phyloP scores from a whole-genome alignment of 2,329 filamentous ascomycete species.

The Calonectria ilicicola region DNA sequence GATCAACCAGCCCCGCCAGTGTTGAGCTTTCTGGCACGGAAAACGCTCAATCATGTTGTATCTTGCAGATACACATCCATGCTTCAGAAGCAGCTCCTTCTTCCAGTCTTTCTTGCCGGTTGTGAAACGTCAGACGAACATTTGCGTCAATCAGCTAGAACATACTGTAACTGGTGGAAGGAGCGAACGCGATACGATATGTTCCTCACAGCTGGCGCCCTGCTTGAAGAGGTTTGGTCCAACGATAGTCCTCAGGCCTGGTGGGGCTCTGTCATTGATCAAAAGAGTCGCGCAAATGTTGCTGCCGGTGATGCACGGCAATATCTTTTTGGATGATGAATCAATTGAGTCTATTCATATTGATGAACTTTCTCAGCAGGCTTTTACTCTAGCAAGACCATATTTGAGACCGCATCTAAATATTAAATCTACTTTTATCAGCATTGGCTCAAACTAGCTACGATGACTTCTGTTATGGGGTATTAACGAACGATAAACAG shows the following conservation, averaged over 20 bases:
- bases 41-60: constrained; percentile 37
- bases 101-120: constrained; percentile 50
- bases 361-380: too few species aligned
- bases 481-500: too few species aligned
- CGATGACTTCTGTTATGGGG: too few species aligned
- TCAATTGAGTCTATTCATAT: background rate
- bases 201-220: background rate
- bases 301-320: background rate
- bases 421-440: too few species aligned
- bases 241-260: background rate
- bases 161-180: constrained; percentile 48
- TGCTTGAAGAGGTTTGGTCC: background rate
- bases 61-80: constrained; percentile 42
- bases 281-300: background rate
- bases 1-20: constrained; percentile 18
- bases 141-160: constrained; percentile 37
- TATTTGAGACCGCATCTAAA: too few species aligned
- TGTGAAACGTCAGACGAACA: constrained; percentile 42
- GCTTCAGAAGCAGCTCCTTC: constrained; percentile 51
- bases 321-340: background rate
- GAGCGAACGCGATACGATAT: background rate
- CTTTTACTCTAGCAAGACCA: too few species aligned
- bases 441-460: too few species aligned
- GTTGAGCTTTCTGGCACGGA: constrained; percentile 40
- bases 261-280: constrained; percentile 3